Percentiles rank a stretch among this genome's conserved stretches.
These are phyloP conservation scores for Colletotrichum trifolii DNA, from an alignment of 2,329 filamentous ascomycete species.

Conservation along the genomic window DNA sequence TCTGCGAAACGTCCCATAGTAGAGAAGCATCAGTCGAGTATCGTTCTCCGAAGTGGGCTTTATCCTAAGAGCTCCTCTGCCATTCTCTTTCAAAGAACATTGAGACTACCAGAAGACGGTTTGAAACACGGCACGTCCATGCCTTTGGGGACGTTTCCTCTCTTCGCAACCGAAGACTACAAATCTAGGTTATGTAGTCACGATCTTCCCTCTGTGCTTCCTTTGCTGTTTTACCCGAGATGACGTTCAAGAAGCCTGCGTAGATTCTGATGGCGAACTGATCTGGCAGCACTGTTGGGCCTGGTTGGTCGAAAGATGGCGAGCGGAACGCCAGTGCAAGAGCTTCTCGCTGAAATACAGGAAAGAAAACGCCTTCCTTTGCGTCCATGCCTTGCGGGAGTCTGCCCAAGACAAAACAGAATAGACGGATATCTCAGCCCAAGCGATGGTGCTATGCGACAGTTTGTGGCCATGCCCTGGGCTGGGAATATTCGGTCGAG, in stretches of 20 bases:
- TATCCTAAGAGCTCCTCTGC: neutral
- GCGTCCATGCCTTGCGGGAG: neutral
- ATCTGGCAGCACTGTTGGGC: neutral
- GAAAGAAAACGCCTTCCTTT: conserved; percentile 11
- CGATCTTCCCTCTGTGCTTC: neutral
- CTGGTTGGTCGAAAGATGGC: neutral
- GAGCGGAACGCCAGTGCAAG: neutral
- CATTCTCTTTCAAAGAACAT: conserved; percentile 6
- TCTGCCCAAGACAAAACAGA: neutral
- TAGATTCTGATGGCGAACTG: conserved; percentile 3
- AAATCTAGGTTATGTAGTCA: conserved; percentile 2
- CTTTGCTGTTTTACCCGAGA: neutral
- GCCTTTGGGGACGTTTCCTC: conserved; percentile 4
- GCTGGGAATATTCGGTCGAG: conserved; percentile 13
- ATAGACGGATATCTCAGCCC: conserved; percentile 5
- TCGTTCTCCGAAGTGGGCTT: neutral
- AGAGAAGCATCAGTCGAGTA: neutral
- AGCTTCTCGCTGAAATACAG: conserved; percentile 4
- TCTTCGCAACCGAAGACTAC: neutral
- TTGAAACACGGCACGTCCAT: neutral
- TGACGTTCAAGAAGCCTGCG: conserved; percentile 10
- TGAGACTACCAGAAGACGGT: conserved; percentile 8
- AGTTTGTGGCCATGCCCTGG: conserved; percentile 22
- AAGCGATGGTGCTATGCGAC: neutral
- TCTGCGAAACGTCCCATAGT: neutral